Evolutionary conservation across 2,329 filamentous ascomycete genomes (phyloP).

Genomic region (Alternaria infectoria): DNA sequence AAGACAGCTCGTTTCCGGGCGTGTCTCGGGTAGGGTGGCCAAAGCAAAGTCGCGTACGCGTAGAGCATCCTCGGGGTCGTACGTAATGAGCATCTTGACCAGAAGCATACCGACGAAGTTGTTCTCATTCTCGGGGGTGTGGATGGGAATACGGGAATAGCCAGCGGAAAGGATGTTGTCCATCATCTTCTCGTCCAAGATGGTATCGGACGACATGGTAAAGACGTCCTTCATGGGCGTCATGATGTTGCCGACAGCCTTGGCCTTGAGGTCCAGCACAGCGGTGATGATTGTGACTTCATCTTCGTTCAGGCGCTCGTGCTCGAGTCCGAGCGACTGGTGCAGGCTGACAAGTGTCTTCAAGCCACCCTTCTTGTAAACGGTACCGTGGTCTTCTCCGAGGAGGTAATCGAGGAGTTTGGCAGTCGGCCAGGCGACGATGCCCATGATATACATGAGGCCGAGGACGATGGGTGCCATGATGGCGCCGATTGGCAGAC

Average conservation of each 20-base stretch:
- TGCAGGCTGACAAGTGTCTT: slow-evolving; percentile 97
- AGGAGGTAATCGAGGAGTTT: slow-evolving; percentile 93
- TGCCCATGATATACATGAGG: slow-evolving; percentile 91
- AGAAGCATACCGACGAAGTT: slow-evolving; percentile 98
- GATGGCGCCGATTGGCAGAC: slow-evolving; percentile 90
- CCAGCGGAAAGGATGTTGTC: slow-evolving; percentile 90
- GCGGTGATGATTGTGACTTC: slow-evolving; percentile 99
- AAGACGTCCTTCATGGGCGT: slow-evolving; percentile 98
- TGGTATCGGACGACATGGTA: slow-evolving; percentile 91
- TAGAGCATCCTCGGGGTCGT: slow-evolving; percentile 91
- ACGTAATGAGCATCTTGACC: slow-evolving; percentile 98
- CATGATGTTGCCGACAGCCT: slow-evolving; percentile 95
- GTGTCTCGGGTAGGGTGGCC: slow-evolving; percentile 92
- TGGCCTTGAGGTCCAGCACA: slow-evolving; percentile 94
- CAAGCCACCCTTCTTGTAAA: slow-evolving; percentile 97
- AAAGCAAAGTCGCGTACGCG: slow-evolving; percentile 89
- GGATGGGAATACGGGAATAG: slow-evolving; percentile 95
- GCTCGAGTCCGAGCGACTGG: slow-evolving; percentile 83
- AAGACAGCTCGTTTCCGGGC: slow-evolving; percentile 92
- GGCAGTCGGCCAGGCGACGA: slow-evolving; percentile 91
- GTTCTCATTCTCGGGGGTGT: slow-evolving; percentile 78
- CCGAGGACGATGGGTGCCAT: slow-evolving; percentile 86
- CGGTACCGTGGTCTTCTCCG: slow-evolving; percentile 92
- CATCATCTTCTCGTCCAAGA: slow-evolving; percentile 93
- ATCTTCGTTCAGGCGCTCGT: slow-evolving; percentile 90